Percentiles rank a stretch among this genome's conserved stretches.
These are phyloP conservation scores for Hyphopichia fennica DNA, from an alignment of 1,139 yeast species.

Conservation along the genomic window DNA sequence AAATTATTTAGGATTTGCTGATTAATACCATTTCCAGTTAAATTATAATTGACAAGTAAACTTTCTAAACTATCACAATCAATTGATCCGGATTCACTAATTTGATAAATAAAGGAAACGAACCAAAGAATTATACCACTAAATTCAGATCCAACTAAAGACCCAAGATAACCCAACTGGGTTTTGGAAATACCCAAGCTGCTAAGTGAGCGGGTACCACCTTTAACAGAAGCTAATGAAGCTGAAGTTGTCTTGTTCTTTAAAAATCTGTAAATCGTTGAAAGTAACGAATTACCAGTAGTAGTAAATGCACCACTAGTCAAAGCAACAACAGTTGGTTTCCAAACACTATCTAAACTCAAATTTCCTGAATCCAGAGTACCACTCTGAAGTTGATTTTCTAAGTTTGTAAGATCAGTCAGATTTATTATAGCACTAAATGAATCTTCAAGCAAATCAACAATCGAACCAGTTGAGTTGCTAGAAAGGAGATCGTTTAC, in stretches of 20 bases:
- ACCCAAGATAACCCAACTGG: constrained; percentile 5
- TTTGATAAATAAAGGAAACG: constrained; percentile 6
- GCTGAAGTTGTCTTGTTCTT: not conserved
- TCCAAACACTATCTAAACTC: not conserved
- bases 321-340: constrained; percentile 5
- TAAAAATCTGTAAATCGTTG: not conserved
- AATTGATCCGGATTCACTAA: constrained; percentile 7
- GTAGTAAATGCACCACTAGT: constrained; percentile 7
- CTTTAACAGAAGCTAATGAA: not conserved
- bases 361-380: not conserved
- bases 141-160: constrained; percentile 4
- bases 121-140: constrained; percentile 6
- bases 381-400: not conserved
- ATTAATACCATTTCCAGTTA: constrained; percentile 5
- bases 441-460: not conserved
- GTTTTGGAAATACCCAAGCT: constrained; percentile 4
- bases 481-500: constrained; percentile 1
- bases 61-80: constrained; percentile 9
- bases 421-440: not conserved
- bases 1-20: not conserved
- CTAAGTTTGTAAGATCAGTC: not conserved
- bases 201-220: not conserved
- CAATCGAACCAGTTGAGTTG: not conserved
- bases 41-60: constrained; percentile 10
- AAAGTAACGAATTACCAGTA: constrained; percentile 4